These are phyloP conservation scores for Chenopodium quinoa DNA, from an alignment of 148 eudicot species.

Conservation along the genomic window DNA sequence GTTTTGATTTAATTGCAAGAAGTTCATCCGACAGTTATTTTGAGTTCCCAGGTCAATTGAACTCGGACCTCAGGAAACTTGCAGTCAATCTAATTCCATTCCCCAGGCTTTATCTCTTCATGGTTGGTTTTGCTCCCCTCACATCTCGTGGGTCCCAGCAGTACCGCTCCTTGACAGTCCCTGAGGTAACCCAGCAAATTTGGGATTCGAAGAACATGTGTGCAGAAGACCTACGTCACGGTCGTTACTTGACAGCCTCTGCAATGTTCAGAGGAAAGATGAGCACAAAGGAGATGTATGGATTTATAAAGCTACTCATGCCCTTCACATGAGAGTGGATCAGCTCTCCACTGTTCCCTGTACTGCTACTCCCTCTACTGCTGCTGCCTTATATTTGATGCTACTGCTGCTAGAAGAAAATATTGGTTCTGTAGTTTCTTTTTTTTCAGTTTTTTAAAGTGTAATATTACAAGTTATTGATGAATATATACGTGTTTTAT, in stretches of 20 bases:
- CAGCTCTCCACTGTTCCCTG: no score
- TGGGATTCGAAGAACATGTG: constrained; percentile 95
- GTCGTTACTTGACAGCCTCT: constrained; percentile 74
- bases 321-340: no score
- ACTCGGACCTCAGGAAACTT: constrained; percentile 68
- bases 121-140: constrained; percentile 78
- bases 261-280: constrained; percentile 83
- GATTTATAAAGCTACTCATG: no score
- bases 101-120: constrained; percentile 78
- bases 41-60: constrained; percentile 62
- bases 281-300: constrained; percentile 43
- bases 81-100: constrained; percentile 74
- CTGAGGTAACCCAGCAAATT: constrained; percentile 78
- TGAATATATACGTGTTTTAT: no score
- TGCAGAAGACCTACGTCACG: constrained; percentile 81
- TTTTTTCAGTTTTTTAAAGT: no score
- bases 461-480: no score
- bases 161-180: constrained; percentile 57
- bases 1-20: no score
- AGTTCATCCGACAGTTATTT: no score
- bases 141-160: constrained; percentile 73
- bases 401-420: no score
- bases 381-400: no score
- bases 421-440: no score
- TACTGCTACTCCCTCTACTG: no score